A percentile compares a stretch with the other conserved stretches of the same genome.
Evolutionary conservation across 768 basidiomycete genomes (phyloP).

Genomic region (Podaxis pistillaris): DNA sequence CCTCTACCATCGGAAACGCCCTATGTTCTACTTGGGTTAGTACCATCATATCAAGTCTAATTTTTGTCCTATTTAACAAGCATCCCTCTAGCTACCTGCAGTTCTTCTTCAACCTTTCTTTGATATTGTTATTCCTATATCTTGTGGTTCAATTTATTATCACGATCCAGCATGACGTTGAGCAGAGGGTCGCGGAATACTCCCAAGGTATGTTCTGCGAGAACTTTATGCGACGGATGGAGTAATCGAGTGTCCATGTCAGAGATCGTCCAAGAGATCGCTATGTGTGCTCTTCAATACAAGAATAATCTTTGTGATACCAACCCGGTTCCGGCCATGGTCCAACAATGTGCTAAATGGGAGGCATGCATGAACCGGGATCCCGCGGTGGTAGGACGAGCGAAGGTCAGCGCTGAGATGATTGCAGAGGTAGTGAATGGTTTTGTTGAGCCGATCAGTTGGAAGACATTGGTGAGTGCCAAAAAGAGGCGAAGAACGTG

Average conservation of each 20-base stretch:
- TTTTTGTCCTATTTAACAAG: conserved; percentile 16
- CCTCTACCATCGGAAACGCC: conserved; percentile 64
- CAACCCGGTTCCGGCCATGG: conserved; percentile 84
- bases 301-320: conserved; percentile 78
- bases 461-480: conserved; percentile 86
- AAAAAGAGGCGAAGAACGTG: background rate
- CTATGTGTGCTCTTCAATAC: conserved; percentile 78
- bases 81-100: conserved; percentile 71
- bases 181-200: conserved; percentile 82
- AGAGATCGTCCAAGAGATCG: conserved; percentile 94
- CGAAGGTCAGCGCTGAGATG: conserved; percentile 89
- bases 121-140: conserved; percentile 82
- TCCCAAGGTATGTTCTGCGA: conserved; percentile 66
- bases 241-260: conserved; percentile 6
- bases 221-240: background rate
- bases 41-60: conserved; percentile 15
- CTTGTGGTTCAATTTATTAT: conserved; percentile 83
- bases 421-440: conserved; percentile 95
- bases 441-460: conserved; percentile 96
- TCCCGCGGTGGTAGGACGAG: conserved; percentile 84
- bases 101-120: conserved; percentile 88
- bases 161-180: conserved; percentile 88
- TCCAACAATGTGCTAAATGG: conserved; percentile 84
- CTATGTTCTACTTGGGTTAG: conserved; percentile 84
- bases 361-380: conserved; percentile 95